These are phyloP conservation scores for Hemisphaericaspora xylofermentans DNA, from an alignment of 1,139 yeast species.

Conservation along the genomic window DNA sequence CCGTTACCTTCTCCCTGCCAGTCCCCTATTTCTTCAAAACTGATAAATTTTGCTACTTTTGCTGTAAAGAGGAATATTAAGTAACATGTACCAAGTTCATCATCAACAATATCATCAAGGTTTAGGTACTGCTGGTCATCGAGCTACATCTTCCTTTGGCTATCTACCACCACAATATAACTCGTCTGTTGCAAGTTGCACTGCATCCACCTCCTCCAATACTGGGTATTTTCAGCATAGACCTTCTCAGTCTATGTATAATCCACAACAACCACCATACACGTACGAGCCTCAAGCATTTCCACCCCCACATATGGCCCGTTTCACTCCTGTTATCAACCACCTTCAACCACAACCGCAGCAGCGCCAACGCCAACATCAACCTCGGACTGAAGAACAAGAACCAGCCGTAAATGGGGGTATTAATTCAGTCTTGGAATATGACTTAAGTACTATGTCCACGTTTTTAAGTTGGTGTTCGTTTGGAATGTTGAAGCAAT, in stretches of 20 bases:
- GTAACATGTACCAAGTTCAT: slow-evolving; percentile 15
- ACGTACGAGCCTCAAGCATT: slow-evolving; percentile 10
- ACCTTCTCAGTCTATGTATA: slow-evolving; percentile 4
- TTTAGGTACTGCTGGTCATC: slow-evolving; percentile 42
- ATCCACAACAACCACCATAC: slow-evolving; percentile 11
- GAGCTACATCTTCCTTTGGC: slow-evolving; percentile 33
- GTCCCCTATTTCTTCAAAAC: background rate
- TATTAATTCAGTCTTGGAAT: slow-evolving; percentile 73
- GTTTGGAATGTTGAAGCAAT: slow-evolving; percentile 56
- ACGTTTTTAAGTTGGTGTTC: slow-evolving; percentile 69
- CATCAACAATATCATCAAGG: slow-evolving; percentile 22
- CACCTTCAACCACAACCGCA: slow-evolving; percentile 11
- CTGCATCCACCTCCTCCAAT: slow-evolving; percentile 11
- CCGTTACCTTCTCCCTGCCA: background rate
- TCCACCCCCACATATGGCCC: slow-evolving; percentile 6
- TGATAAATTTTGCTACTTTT: background rate
- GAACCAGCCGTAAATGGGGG: slow-evolving; percentile 57
- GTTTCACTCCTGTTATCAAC: slow-evolving; percentile 7
- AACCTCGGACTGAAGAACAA: slow-evolving; percentile 7
- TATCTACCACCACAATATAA: slow-evolving; percentile 15
- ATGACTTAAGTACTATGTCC: slow-evolving; percentile 75
- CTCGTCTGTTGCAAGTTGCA: slow-evolving; percentile 13
- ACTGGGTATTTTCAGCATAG: background rate
- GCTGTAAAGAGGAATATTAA: background rate
- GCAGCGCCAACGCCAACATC: slow-evolving; percentile 11